These are phyloP conservation scores for Evernia prunastri DNA, from an alignment of 495 filamentous ascomycete species.

Conservation along the genomic window DNA sequence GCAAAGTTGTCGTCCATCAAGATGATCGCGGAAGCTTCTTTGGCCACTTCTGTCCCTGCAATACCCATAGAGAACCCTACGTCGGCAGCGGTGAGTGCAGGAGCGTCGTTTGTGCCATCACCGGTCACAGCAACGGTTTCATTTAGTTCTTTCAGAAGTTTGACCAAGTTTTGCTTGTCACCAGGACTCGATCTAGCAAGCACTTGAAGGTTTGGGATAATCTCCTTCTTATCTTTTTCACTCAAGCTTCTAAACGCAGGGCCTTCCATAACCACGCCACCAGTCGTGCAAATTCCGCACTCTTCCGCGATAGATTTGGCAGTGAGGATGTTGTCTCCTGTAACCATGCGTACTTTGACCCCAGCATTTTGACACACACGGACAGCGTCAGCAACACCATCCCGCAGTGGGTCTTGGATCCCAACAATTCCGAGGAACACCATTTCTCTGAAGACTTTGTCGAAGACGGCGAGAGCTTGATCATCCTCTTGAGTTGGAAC, in stretches of 20 bases:
- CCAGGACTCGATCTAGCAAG: constrained; percentile 80
- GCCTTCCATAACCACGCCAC: constrained; percentile 77
- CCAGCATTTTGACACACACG: constrained; percentile 66
- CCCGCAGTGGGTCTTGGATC: constrained; percentile 80
- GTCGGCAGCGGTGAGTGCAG: constrained; percentile 79
- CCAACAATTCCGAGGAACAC: constrained; percentile 71
- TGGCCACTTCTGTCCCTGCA: constrained; percentile 83
- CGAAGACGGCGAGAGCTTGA: constrained; percentile 64
- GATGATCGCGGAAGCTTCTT: constrained; percentile 90
- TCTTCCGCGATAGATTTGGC: constrained; percentile 81
- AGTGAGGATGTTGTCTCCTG: constrained; percentile 78
- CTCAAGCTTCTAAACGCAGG: constrained; percentile 70
- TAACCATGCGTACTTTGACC: constrained; percentile 86
- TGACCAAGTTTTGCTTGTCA: constrained; percentile 77
- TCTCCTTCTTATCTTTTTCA: constrained; percentile 56
- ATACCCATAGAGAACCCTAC: constrained; percentile 93
- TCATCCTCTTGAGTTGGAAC: constrained; percentile 62
- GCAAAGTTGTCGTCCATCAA: constrained; percentile 91
- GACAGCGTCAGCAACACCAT: constrained; percentile 73
- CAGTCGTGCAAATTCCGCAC: constrained; percentile 72
- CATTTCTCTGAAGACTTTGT: constrained; percentile 74
- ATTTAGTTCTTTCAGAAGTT: constrained; percentile 70
- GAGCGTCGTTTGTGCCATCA: constrained; percentile 88
- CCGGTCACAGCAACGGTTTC: constrained; percentile 93
- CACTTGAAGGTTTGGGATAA: constrained; percentile 72